Evolutionary conservation across 2,329 filamentous ascomycete genomes (phyloP).

Genomic region (Microdochium paspali): DNA sequence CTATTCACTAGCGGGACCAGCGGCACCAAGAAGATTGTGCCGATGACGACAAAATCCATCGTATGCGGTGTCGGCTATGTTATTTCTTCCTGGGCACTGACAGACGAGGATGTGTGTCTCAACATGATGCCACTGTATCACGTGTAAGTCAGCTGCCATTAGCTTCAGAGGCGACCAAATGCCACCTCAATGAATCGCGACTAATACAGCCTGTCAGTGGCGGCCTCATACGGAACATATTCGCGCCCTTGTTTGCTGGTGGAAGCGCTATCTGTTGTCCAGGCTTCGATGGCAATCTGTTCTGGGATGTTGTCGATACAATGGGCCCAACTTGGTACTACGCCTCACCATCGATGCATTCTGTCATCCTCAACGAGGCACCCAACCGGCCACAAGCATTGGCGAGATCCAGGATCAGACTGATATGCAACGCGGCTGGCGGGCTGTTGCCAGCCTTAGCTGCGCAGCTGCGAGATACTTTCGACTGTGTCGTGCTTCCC

Average conservation of each 20-base stretch:
- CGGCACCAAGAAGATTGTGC: constrained; percentile 49
- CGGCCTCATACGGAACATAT: constrained; percentile 43
- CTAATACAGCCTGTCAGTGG: constrained; percentile 23
- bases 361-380: constrained; percentile 39
- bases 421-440: constrained; percentile 48
- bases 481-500: constrained; percentile 40
- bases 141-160: constrained; percentile 28
- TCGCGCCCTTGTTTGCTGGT: constrained; percentile 43
- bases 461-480: constrained; percentile 35
- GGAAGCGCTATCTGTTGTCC: constrained; percentile 44
- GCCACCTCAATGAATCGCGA: too few relatives aligned
- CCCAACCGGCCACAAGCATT: constrained; percentile 27
- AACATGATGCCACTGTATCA: constrained; percentile 54
- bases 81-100: constrained; percentile 42
- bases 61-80: constrained; percentile 40
- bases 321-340: constrained; percentile 46
- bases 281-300: constrained; percentile 43
- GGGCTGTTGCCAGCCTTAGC: constrained; percentile 42
- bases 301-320: constrained; percentile 43
- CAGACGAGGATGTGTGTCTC: constrained; percentile 35
- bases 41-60: constrained; percentile 39
- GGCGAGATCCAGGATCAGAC: constrained; percentile 31
- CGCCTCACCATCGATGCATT: constrained; percentile 47
- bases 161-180: too few relatives aligned
- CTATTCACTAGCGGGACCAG: constrained; percentile 49